phyloP scores from a whole-genome alignment of 305 asterid species.

The Withania somnifera region DNA sequence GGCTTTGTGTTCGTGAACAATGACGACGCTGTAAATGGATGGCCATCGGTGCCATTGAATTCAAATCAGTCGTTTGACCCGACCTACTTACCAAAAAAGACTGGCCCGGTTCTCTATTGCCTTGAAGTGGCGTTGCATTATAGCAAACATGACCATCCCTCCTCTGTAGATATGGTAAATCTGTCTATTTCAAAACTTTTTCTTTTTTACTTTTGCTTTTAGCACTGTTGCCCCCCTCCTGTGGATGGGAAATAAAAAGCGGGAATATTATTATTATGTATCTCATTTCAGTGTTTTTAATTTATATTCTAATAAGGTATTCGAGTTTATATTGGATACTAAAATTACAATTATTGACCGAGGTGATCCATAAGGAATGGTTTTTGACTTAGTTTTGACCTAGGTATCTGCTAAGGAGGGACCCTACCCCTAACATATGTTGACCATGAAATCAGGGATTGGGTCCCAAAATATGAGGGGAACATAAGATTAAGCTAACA shows the following conservation, averaged over 20 bases:
- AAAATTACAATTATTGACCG: background rate
- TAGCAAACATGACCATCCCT: conserved; percentile 23
- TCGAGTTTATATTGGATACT: background rate
- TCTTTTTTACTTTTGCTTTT: background rate
- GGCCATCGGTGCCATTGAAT: conserved; percentile 56
- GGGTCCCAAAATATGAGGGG: conserved; percentile 13
- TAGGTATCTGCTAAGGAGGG: conserved; percentile 29
- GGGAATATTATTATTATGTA: background rate
- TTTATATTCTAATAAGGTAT: background rate
- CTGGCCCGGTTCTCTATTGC: conserved; percentile 76
- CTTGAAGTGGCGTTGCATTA: conserved; percentile 76
- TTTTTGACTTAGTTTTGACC: conserved; percentile 34
- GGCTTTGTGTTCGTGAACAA: conserved; percentile 70
- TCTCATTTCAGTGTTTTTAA: background rate
- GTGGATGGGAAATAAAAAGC: background rate
- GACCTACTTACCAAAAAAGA: conserved; percentile 18
- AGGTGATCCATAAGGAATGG: background rate
- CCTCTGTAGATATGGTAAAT: conserved; percentile 47
- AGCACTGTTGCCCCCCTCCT: background rate
- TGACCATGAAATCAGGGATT: conserved; percentile 17
- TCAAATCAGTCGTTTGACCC: conserved; percentile 37
- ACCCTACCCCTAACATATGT: conserved; percentile 9
- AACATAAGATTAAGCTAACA: background rate
- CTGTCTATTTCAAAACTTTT: background rate
- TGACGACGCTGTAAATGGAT: conserved; percentile 69